These are phyloP conservation scores for Erythrophleum fordii DNA, from an alignment of 306 rosid genomes.

Conservation along the genomic window DNA sequence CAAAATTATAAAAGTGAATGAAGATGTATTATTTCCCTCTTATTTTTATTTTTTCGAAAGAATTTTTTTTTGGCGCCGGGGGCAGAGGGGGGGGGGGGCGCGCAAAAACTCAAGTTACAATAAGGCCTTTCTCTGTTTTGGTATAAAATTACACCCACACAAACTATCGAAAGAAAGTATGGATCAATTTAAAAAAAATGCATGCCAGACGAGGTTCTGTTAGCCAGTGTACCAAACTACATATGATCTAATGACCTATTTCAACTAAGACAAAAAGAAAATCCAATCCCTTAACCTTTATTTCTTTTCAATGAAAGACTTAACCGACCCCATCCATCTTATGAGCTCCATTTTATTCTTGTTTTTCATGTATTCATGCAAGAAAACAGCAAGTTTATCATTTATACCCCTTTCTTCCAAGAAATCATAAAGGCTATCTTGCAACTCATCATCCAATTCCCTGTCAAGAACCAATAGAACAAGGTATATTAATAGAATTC, in stretches of 20 bases:
- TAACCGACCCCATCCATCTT: conserved; percentile 79
- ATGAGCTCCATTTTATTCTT: conserved; percentile 77
- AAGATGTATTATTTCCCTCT: neutral
- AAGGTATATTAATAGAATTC: conserved; percentile 13
- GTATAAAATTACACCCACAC: conserved; percentile 13
- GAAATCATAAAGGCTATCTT: conserved; percentile 73
- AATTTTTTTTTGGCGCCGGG: too few relatives aligned
- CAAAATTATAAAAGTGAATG: conserved; percentile 10
- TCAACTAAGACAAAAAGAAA: conserved; percentile 28
- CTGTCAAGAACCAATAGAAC: conserved; percentile 50
- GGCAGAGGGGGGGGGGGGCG: neutral
- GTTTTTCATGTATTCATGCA: conserved; percentile 74
- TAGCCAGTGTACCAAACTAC: conserved; percentile 17
- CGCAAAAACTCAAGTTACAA: conserved; percentile 16
- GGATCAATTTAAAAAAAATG: neutral
- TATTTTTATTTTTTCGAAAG: neutral
- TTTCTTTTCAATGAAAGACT: conserved; percentile 71
- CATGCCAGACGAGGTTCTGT: conserved; percentile 20
- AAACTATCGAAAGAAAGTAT: conserved; percentile 21
- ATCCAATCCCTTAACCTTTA: conserved; percentile 30
- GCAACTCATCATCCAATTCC: conserved; percentile 89
- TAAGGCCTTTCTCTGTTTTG: conserved; percentile 26
- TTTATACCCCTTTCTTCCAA: conserved; percentile 78
- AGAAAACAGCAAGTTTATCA: conserved; percentile 70
- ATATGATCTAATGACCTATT: conserved; percentile 15